phyloP scores from a whole-genome alignment of 768 basidiomycete genomes.

The Dictyophora rubrovolvata region DNA sequence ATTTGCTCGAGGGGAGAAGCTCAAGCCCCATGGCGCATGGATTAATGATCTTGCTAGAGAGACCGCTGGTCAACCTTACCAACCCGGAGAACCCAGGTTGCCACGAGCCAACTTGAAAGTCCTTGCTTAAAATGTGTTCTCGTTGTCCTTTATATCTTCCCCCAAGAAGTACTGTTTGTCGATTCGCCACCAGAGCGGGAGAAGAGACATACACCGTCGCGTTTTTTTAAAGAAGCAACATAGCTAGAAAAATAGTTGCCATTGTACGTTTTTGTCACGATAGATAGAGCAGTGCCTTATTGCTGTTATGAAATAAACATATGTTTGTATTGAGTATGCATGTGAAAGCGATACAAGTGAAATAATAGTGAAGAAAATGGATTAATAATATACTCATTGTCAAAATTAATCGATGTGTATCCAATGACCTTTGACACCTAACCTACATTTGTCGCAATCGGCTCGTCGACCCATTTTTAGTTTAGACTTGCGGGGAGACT shows the following conservation, averaged over 20 bases:
- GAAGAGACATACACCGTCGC: background rate
- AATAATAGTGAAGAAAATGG: background rate
- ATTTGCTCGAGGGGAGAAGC: conserved; percentile 65
- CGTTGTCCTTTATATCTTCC: background rate
- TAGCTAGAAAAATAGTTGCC: too few species aligned
- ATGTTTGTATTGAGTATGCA: background rate
- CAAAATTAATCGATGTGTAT: conserved; percentile 45
- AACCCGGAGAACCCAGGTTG: conserved; percentile 56
- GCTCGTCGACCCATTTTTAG: conserved; percentile 62
- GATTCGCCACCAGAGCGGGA: background rate
- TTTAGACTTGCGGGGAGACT: conserved; percentile 30
- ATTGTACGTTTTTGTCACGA: too few species aligned
- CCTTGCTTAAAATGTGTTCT: background rate
- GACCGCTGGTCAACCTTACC: conserved; percentile 66
- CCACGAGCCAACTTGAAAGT: conserved; percentile 53
- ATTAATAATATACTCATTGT: background rate
- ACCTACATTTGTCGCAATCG: conserved; percentile 57
- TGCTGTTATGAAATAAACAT: background rate
- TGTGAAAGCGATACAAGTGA: background rate
- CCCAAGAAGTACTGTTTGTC: background rate
- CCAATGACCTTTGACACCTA: conserved; percentile 62
- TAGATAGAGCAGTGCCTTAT: too few species aligned
- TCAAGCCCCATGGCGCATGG: conserved; percentile 77
- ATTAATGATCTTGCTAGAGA: conserved; percentile 70
- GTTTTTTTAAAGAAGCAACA: too few species aligned